phyloP scores from a whole-genome alignment of 495 filamentous ascomycete genomes.

The Penicillium turbatum region DNA sequence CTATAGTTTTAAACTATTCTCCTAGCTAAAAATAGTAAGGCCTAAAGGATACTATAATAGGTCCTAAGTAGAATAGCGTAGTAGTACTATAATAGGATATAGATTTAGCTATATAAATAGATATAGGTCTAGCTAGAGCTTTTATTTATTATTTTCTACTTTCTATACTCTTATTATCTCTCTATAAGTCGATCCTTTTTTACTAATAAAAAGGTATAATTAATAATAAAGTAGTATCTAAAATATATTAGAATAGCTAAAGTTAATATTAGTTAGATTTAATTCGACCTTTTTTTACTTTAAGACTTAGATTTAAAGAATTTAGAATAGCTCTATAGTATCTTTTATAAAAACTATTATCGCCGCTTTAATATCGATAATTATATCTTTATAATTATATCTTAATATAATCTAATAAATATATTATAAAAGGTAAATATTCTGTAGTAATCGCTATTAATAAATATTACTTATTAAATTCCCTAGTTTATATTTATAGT shows the following conservation, averaged over 20 bases:
- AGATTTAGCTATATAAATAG: too few relatives aligned
- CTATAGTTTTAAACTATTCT: too few relatives aligned
- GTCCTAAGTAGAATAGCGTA: too few relatives aligned
- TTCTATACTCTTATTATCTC: too few relatives aligned
- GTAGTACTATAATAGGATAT: too few relatives aligned
- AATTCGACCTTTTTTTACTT: constrained; percentile 10
- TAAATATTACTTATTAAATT: not conserved
- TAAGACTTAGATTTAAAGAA: constrained; percentile 14
- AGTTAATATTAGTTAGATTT: constrained; percentile 16
- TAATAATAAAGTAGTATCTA: not conserved
- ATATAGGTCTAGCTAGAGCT: too few relatives aligned
- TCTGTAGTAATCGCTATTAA: not conserved
- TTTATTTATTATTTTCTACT: too few relatives aligned
- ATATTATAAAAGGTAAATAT: constrained; percentile 6
- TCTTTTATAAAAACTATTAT: constrained; percentile 20
- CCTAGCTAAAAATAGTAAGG: too few relatives aligned
- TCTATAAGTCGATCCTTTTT: constrained; percentile 3
- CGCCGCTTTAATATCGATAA: constrained; percentile 18
- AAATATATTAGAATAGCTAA: constrained; percentile 5
- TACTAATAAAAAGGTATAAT: constrained; percentile 4
- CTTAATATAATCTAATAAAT: constrained; percentile 6
- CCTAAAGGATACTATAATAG: too few relatives aligned
- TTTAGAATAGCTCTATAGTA: constrained; percentile 12
- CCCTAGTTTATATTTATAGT: constrained; percentile 9
- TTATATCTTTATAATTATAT: constrained; percentile 20